These are phyloP conservation scores for Sclerotiophoma versabilis DNA, from an alignment of 2,329 filamentous ascomycete genomes.

Conservation along the genomic window DNA sequence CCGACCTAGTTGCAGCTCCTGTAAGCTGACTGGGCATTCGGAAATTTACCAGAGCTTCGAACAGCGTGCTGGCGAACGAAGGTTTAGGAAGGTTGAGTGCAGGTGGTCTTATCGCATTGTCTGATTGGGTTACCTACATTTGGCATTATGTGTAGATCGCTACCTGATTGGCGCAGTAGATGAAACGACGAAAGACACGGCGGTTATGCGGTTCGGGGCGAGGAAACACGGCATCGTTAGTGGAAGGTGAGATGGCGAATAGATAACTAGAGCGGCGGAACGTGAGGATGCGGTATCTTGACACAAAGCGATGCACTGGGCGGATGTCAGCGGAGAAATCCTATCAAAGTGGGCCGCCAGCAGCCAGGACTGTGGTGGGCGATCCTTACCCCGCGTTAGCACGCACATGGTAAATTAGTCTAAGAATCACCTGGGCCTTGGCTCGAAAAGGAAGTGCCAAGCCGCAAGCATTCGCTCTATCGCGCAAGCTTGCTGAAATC, in stretches of 20 bases:
- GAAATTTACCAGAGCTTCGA: conserved; percentile 29
- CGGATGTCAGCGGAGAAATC: conserved; percentile 1
- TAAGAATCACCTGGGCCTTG: conserved; percentile 8
- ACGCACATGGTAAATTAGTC: background rate
- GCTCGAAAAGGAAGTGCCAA: conserved; percentile 10
- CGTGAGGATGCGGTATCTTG: conserved; percentile 25
- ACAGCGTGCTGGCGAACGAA: conserved; percentile 14
- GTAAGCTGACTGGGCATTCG: conserved; percentile 22
- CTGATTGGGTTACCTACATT: conserved; percentile 35
- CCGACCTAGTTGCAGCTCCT: conserved; percentile 37
- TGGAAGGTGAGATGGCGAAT: conserved; percentile 31
- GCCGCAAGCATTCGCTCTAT: conserved; percentile 7
- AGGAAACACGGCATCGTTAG: conserved; percentile 16
- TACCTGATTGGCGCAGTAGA: conserved; percentile 35
- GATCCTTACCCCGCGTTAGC: conserved; percentile 16
- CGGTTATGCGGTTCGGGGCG: conserved; percentile 31
- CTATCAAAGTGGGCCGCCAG: conserved; percentile 4
- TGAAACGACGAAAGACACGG: conserved; percentile 22
- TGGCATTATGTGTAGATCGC: conserved; percentile 23
- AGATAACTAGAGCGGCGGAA: conserved; percentile 20
- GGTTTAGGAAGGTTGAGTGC: conserved; percentile 18
- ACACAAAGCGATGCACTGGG: background rate
- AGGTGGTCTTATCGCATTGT: conserved; percentile 40
- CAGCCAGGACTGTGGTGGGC: conserved; percentile 1
- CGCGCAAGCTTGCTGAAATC: background rate